phyloP scores from a whole-genome alignment of 2,329 filamentous ascomycete species.

The Xylaria sp. region DNA sequence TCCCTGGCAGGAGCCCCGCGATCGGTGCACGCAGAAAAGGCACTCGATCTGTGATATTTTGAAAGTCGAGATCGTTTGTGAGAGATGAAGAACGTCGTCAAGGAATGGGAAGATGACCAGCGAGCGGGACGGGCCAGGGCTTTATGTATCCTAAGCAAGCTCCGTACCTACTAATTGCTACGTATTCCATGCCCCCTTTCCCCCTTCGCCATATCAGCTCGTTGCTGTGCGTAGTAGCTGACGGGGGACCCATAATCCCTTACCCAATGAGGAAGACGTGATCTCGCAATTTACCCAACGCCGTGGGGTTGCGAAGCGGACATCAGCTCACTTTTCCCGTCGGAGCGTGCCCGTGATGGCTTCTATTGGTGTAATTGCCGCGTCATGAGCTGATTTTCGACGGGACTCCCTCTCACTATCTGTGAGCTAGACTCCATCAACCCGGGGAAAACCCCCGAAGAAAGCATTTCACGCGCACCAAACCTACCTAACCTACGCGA shows the following conservation, averaged over 20 bases:
- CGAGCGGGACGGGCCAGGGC: neutral
- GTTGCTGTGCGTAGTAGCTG: neutral
- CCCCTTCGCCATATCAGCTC: no score
- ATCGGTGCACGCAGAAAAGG: no score
- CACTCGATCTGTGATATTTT: no score
- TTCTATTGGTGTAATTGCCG: slow-evolving; percentile 28
- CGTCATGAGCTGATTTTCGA: slow-evolving; percentile 15
- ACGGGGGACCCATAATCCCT: slow-evolving; percentile 15
- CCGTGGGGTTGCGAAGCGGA: slow-evolving; percentile 22
- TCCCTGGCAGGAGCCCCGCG: no score
- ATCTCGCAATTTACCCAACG: slow-evolving; percentile 20
- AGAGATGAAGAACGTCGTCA: no score
- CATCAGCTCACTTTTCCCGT: slow-evolving; percentile 25
- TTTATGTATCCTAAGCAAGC: no score
- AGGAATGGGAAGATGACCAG: no score
- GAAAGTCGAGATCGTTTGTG: no score
- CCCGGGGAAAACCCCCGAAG: no score
- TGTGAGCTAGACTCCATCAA: slow-evolving; percentile 10
- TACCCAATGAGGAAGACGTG: slow-evolving; percentile 19
- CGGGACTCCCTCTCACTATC: slow-evolving; percentile 18
- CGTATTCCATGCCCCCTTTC: no score
- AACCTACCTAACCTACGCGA: neutral
- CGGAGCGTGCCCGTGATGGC: slow-evolving; percentile 15
- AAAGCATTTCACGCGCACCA: neutral
- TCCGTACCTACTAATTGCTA: no score